Evolutionary conservation across 768 basidiomycete genomes (phyloP).

Genomic region (Tubosaeta sp.): DNA sequence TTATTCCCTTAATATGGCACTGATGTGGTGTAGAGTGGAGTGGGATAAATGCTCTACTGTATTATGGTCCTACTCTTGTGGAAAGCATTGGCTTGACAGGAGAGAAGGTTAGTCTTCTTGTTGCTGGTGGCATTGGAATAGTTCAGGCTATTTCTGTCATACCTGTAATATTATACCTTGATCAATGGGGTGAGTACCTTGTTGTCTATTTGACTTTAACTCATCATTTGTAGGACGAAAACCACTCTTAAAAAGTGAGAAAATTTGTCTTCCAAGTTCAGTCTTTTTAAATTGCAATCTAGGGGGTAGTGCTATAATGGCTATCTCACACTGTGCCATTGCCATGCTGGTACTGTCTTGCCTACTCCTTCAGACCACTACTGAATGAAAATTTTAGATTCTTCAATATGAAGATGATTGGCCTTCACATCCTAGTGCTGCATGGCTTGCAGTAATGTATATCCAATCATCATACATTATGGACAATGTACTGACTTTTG

Average conservation of each 20-base stretch:
- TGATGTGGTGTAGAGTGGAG: slow-evolving; percentile 61
- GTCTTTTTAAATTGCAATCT: neutral
- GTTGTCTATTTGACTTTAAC: neutral
- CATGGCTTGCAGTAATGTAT: slow-evolving; percentile 68
- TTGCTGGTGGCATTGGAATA: slow-evolving; percentile 75
- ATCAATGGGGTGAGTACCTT: slow-evolving; percentile 47
- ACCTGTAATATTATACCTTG: slow-evolving; percentile 69
- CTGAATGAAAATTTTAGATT: slow-evolving; percentile 34
- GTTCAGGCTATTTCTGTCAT: slow-evolving; percentile 73
- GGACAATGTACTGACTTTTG: neutral
- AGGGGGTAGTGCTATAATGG: slow-evolving; percentile 64
- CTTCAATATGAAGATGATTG: slow-evolving; percentile 50
- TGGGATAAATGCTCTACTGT: slow-evolving; percentile 80
- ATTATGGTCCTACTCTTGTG: slow-evolving; percentile 76
- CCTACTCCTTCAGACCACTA: neutral
- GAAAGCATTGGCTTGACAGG: slow-evolving; percentile 58
- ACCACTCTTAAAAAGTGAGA: slow-evolving; percentile 52
- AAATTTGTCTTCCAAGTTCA: neutral
- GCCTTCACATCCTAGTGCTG: slow-evolving; percentile 51
- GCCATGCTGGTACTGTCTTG: slow-evolving; percentile 49
- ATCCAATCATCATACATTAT: slow-evolving; percentile 17
- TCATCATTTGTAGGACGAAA: slow-evolving; percentile 47
- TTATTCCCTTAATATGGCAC: neutral
- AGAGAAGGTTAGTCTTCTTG: slow-evolving; percentile 56
- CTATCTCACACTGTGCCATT: slow-evolving; percentile 58